Evolutionary conservation across 2,329 filamentous ascomycete species (phyloP), one percentile per base, ranked within the genome.

Genomic region (Fusarium azukiicola): DNA sequence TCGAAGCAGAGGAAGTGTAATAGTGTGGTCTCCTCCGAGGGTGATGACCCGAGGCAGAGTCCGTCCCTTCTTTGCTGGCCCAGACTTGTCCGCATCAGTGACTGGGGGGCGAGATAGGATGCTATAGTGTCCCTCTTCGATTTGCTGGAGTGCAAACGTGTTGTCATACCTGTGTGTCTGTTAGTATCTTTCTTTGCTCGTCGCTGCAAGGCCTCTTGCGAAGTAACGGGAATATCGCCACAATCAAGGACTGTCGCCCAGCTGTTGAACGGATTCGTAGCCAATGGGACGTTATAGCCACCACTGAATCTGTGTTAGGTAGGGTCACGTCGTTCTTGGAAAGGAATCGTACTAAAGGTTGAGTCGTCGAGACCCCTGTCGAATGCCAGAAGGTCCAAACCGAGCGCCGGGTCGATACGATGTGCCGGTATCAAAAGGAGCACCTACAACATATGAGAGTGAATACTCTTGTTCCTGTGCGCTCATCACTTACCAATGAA

Each of bases 401-500:
- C 96, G 93, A 74, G 96, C 96, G 79, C 96, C 96, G 6, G 96
- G 96, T 68, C 96, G 90, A 87, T 98, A 98, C 0, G 96, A 97
- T 38, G 96, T 98, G 69, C 96, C 96, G 2, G 96, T 97, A 85
- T 98, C 96, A 81, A 98, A 98, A 0, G 96, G 96, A 52, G 96
- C 96, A 56, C 95, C 95, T 96, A 42, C n/a, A 23, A 16, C 13
- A 27, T 17, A 58, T 77, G 16, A 77, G 69, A 47, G 38, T 17
- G 21, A 44, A 76, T 16, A 12, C 56, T 42, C 11, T 32, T 32
- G 27, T 32, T 32, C 27, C 27, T 13, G 19, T 63, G 38, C 50
- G 50, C 21, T 68, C 42, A 6, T 12, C 21, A 44, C 63, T 79
- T 86, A 95, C 95, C 96, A 67, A 98, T 93, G 86, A 98, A 98